Percentiles rank a stretch among this genome's conserved stretches.
These are phyloP conservation scores for Aspergillus jensenii DNA, from an alignment of 2,329 filamentous ascomycete species.

Conservation along the genomic window DNA sequence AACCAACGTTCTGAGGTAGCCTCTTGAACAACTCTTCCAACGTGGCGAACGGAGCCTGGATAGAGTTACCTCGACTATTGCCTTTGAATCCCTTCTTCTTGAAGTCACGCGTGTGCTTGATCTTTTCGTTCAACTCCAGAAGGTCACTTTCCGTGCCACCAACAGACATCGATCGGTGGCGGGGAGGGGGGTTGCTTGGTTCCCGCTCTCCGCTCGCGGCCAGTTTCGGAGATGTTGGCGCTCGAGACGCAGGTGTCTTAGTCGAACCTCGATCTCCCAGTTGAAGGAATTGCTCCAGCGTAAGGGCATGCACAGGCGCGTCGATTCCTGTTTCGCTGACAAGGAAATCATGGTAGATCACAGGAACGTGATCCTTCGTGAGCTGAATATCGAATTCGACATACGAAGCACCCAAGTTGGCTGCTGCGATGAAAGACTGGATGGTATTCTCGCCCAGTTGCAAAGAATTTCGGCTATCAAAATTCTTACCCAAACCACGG, in stretches of 20 bases:
- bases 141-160: constrained; percentile 50
- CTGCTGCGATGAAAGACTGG: constrained; percentile 91
- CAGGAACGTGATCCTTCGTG: constrained; percentile 97
- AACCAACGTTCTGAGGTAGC: constrained; percentile 78
- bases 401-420: constrained; percentile 79
- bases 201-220: constrained; percentile 13
- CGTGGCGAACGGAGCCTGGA: constrained; percentile 93
- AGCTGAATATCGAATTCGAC: constrained; percentile 85
- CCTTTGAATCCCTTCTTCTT: constrained; percentile 95
- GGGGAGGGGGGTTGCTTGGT: constrained; percentile 17
- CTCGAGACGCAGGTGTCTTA: constrained; percentile 44
- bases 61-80: constrained; percentile 90
- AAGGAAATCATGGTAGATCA: constrained; percentile 98
- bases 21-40: constrained; percentile 89
- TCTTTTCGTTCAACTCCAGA: constrained; percentile 67
- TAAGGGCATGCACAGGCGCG: constrained; percentile 91
- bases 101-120: constrained; percentile 96
- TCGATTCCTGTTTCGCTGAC: constrained; percentile 98
- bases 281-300: constrained; percentile 86
- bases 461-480: constrained; percentile 76
- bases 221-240: constrained; percentile 35
- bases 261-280: constrained; percentile 62
- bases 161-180: constrained; percentile 60
- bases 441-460: constrained; percentile 97
- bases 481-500: constrained; percentile 84